Conservation (phyloP, 352 stramenopile genomes). For the Phytophthora macrochlamydospora region DNA sequence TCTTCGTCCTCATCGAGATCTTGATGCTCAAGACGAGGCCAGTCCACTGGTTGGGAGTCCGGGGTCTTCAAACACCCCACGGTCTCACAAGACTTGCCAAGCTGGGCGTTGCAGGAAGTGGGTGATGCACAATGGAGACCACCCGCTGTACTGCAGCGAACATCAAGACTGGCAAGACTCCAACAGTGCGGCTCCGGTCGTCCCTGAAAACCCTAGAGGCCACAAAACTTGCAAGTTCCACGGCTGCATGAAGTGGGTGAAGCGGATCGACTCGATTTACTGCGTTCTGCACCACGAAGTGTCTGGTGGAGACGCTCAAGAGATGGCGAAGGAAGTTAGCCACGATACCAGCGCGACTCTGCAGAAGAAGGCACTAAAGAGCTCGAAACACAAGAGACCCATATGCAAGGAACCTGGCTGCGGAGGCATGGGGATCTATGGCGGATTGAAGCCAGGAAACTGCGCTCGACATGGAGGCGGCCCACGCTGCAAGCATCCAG, state of each 20-base stretch:
- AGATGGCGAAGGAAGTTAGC: background rate
- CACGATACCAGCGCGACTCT: background rate
- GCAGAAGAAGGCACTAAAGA: background rate
- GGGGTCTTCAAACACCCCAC: too few relatives aligned
- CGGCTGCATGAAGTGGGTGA: conserved; percentile 3
- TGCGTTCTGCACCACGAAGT: background rate
- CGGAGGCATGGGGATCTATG: too few relatives aligned
- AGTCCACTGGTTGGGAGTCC: too few relatives aligned
- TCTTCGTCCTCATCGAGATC: too few relatives aligned
- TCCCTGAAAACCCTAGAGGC: background rate
- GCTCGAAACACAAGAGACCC: background rate
- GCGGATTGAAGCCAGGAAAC: too few relatives aligned
- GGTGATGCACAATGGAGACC: conserved; percentile 13
- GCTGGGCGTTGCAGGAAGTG: conserved; percentile 9
- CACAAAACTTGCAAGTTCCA: background rate
- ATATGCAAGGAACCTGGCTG: background rate
- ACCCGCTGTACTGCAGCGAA: conserved; percentile 1
- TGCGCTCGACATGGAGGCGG: too few relatives aligned
- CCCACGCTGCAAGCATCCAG: background rate
- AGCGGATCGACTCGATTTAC: background rate
- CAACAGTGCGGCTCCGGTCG: background rate
- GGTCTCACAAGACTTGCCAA: conserved; percentile 7
- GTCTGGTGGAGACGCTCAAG: too few relatives aligned
- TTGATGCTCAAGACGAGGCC: too few relatives aligned
- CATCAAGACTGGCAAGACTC: conserved; percentile 1